These are phyloP conservation scores for Lagerstroemia speciosa DNA, from an alignment of 345 rosid genomes.

Conservation along the genomic window DNA sequence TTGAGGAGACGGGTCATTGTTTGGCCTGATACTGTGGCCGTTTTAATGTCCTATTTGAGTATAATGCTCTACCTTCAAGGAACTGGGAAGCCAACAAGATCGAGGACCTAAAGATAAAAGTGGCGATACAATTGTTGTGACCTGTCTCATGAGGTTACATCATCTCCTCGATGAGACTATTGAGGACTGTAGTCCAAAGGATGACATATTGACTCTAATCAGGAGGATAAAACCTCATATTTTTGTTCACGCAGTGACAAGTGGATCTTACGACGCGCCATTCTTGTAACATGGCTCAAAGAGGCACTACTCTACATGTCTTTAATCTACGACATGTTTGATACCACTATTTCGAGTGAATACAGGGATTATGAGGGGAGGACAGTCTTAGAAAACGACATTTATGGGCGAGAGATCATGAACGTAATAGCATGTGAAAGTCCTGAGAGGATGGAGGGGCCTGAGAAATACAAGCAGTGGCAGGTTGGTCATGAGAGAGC, in stretches of 20 bases:
- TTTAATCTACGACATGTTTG: constrained; percentile 54
- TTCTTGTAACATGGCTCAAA: constrained; percentile 65
- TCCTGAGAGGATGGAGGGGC: constrained; percentile 61
- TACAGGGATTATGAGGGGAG: constrained; percentile 25
- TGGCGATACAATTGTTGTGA: constrained; percentile 60
- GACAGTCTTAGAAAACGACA: constrained; percentile 47
- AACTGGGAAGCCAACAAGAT: constrained; percentile 63
- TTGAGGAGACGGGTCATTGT: constrained; percentile 65
- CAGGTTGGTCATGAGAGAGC: constrained; percentile 47
- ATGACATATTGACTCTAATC: constrained; percentile 46
- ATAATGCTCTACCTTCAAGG: constrained; percentile 43
- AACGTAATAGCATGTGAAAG: constrained; percentile 83
- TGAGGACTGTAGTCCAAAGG: constrained; percentile 46
- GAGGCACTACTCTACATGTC: constrained; percentile 77
- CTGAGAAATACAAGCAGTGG: constrained; percentile 83
- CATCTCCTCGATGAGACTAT: constrained; percentile 57
- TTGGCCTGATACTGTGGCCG: constrained; percentile 57
- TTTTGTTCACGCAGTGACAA: constrained; percentile 37
- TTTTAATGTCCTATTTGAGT: constrained; percentile 69
- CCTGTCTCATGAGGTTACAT: constrained; percentile 31
- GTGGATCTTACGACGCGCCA: constrained; percentile 69
- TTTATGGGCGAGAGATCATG: constrained; percentile 52
- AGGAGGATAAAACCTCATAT: constrained; percentile 47
- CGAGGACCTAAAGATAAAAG: constrained; percentile 53
- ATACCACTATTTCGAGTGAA: constrained; percentile 44